Evolutionary conservation across 257 asterid genomes (phyloP), one percentile per base, ranked within the genome.

Genomic region (Nicotiana attenuata): DNA sequence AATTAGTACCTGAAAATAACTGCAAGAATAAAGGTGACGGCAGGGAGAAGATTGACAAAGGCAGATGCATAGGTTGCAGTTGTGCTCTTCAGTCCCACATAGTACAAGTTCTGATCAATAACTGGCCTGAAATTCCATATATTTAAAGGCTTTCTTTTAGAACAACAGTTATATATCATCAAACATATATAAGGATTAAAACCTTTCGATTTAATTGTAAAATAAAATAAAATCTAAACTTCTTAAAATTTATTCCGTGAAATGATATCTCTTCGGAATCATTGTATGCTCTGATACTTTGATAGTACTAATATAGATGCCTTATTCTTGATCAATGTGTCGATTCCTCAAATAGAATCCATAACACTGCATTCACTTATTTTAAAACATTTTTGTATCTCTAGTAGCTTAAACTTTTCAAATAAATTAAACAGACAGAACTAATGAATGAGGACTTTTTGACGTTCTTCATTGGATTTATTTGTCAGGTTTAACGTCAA

Each of bases 11-110:
- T 94, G 97, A 94, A 94, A 68, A 91, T 66, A 65, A 96, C 81
- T 1, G 99, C 99, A 92, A 96, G 75, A 3, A 94, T 80, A 86
- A 96, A 96, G 83, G 99, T 96, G 81, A 94, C 68, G 81, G 99
- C 99, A 0, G 99, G 99, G 28, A 96, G 97, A 73, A 94, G 85
- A 82, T 96, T 96, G 17, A 89, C 92, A 22, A 88, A 85, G n/a
- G 97, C 99, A 0, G 99, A 90, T 60, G 98, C 97, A 80, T 92
- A 96, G 60, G 97, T 91, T 5, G 99, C 98, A 10, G 99, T 94
- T 2, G 99, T 94, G 26, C 88, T 90, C 84, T 94, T 92, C 84
- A 96, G 84, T 78, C 97, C 98, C 15, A 94, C 88, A 61, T 86
- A 90, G 89, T 94, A 96, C 77, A 96, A 84, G 79, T 96, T 96